These are phyloP conservation scores for Galerina marginata DNA, from an alignment of 768 basidiomycete species.

Conservation along the genomic window DNA sequence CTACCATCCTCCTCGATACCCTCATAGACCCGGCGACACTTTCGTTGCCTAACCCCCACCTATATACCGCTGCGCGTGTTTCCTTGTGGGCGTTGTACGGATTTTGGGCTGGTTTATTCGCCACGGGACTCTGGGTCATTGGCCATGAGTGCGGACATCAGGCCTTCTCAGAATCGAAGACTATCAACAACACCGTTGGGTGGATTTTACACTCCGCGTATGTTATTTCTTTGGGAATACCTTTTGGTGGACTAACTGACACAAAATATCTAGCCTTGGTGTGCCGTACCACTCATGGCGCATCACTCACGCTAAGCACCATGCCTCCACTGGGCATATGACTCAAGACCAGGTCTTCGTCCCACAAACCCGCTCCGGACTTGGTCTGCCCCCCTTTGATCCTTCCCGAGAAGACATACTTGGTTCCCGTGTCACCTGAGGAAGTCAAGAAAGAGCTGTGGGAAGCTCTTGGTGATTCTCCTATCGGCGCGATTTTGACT, in stretches of 20 bases:
- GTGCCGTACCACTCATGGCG: conserved; percentile 98
- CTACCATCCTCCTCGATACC: conserved; percentile 65
- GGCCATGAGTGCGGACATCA: conserved; percentile 98
- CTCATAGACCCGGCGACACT: conserved; percentile 61
- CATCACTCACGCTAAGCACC: conserved; percentile 93
- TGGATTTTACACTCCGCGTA: conserved; percentile 92
- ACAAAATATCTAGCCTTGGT: conserved; percentile 63
- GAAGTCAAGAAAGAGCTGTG: conserved; percentile 74
- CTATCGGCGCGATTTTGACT: conserved; percentile 66
- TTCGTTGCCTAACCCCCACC: conserved; percentile 60
- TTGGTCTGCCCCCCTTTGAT: conserved; percentile 69
- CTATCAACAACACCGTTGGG: conserved; percentile 90
- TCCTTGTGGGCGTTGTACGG: conserved; percentile 82
- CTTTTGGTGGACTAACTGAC: conserved; percentile 23
- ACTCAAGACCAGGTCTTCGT: conserved; percentile 97
- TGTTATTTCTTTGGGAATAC: conserved; percentile 32
- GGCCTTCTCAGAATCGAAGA: conserved; percentile 91
- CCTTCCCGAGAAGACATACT: conserved; percentile 66
- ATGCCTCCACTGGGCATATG: conserved; percentile 93
- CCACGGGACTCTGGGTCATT: conserved; percentile 93
- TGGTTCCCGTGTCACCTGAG: conserved; percentile 68
- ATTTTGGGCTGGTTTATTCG: conserved; percentile 83
- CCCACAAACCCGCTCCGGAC: conserved; percentile 81
- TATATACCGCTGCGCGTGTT: conserved; percentile 67
- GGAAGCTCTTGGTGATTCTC: conserved; percentile 93